Percentiles rank a stretch among this genome's conserved stretches.
These are phyloP conservation scores for Collariella sp. DNA, from an alignment of 495 filamentous ascomycete genomes.

Conservation along the genomic window DNA sequence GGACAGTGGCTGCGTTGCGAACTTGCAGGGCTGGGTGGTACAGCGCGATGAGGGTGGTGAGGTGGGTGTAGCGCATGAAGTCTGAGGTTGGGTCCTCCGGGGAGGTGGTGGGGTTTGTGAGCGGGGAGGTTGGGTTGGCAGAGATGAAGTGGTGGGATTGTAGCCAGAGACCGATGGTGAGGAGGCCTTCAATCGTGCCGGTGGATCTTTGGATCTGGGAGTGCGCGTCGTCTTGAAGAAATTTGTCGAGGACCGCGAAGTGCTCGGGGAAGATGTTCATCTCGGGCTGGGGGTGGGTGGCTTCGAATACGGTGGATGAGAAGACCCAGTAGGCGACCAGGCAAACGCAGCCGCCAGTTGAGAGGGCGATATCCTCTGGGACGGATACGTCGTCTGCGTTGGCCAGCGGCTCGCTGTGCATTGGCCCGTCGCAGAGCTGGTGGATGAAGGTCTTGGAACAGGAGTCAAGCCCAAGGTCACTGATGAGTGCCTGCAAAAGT, in stretches of 20 bases:
- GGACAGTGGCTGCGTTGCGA: conserved; percentile 63
- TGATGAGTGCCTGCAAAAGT: conserved; percentile 53
- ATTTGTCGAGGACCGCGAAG: conserved; percentile 48
- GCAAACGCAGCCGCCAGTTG: conserved; percentile 59
- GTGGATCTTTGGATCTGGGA: conserved; percentile 26
- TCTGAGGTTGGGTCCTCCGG: conserved; percentile 25
- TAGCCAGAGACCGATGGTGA: conserved; percentile 46
- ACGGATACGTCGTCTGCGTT: conserved; percentile 36
- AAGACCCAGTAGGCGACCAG: conserved; percentile 52
- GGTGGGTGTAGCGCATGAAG: conserved; percentile 52
- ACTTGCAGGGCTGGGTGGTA: conserved; percentile 58
- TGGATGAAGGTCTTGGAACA: conserved; percentile 24
- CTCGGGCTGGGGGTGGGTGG: conserved; percentile 34
- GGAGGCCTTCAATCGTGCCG: conserved; percentile 39
- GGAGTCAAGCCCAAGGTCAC: conserved; percentile 51
- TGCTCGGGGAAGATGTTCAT: conserved; percentile 60
- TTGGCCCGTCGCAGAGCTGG: conserved; percentile 23
- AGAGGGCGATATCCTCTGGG: conserved; percentile 60
- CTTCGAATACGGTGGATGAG: conserved; percentile 44
- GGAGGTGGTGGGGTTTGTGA: conserved; percentile 9
- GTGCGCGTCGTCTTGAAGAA: conserved; percentile 44
- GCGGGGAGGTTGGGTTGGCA: conserved; percentile 9
- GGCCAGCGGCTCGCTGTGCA: conserved; percentile 29
- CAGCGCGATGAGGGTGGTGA: conserved; percentile 55
- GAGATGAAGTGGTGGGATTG: conserved; percentile 30